Evolutionary conservation across 2,329 filamentous ascomycete genomes (phyloP).

Genomic region (Arthrobotrys iridis): DNA sequence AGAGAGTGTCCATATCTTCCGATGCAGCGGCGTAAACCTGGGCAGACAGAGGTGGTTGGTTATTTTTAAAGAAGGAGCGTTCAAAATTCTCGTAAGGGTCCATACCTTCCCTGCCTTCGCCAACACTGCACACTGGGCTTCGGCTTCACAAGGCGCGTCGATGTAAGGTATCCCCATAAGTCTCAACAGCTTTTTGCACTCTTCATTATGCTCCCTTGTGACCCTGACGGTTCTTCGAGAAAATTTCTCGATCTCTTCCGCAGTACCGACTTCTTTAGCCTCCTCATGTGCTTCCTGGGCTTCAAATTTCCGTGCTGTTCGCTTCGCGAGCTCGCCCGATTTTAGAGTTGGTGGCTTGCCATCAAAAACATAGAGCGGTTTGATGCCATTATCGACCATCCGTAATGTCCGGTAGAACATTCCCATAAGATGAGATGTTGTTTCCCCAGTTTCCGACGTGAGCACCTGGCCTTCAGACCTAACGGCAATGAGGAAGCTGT

Average conservation of each 20-base stretch:
- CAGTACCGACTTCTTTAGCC: conserved; percentile 95
- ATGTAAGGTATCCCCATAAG: conserved; percentile 97
- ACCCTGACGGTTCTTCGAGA: conserved; percentile 90
- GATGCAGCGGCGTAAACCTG: conserved; percentile 90
- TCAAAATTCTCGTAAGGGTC: background rate
- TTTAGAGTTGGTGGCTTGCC: conserved; percentile 97
- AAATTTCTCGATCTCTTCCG: conserved; percentile 98
- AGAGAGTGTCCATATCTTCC: conserved; percentile 98
- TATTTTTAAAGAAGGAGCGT: background rate
- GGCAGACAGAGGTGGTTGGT: background rate
- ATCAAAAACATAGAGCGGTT: conserved; percentile 97
- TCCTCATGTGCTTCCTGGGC: conserved; percentile 90
- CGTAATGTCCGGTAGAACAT: conserved; percentile 99
- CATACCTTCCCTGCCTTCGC: conserved; percentile 80
- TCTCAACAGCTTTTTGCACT: conserved; percentile 89
- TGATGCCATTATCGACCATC: conserved; percentile 98
- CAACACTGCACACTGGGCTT: conserved; percentile 92
- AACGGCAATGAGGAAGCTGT: conserved; percentile 97
- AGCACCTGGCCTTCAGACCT: conserved; percentile 96
- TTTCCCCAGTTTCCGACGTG: conserved; percentile 93
- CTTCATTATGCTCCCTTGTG: conserved; percentile 94
- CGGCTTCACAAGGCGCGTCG: conserved; percentile 93
- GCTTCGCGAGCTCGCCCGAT: conserved; percentile 94
- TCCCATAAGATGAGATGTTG: conserved; percentile 97
- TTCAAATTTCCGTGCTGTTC: conserved; percentile 93